Evolutionary conservation across 1,284 basidiomycete genomes (phyloP).

Genomic region (Ceratobasidium papillatum): DNA sequence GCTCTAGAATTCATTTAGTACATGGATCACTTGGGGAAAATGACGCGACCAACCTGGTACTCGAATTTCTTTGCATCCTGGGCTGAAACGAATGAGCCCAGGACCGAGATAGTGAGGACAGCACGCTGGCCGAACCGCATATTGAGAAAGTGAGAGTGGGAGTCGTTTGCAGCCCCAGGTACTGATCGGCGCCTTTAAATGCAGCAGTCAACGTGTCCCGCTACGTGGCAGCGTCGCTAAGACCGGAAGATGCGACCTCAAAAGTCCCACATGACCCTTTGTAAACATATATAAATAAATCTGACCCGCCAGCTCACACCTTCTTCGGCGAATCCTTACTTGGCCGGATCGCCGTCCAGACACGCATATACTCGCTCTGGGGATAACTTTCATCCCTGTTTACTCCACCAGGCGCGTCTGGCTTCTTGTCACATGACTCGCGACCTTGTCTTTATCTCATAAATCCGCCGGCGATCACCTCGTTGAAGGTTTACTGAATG

Average conservation of each 20-base stretch:
- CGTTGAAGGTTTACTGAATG: constrained; percentile 1
- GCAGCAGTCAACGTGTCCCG: constrained; percentile 26
- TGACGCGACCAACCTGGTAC: constrained; percentile 72
- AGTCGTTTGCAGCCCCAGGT: not conserved
- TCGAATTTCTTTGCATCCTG: constrained; percentile 69
- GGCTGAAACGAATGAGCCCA: constrained; percentile 62
- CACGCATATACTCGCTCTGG: constrained; percentile 11
- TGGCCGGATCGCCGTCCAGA: not conserved
- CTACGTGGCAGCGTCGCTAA: constrained; percentile 37
- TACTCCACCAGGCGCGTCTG: not conserved
- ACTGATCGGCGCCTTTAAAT: not conserved
- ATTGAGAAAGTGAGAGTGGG: constrained; percentile 17
- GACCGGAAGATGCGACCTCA: constrained; percentile 22
- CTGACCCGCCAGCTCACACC: constrained; percentile 11
- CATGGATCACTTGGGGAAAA: constrained; percentile 3
- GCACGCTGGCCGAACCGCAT: constrained; percentile 71
- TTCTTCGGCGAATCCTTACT: not conserved
- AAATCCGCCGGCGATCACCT: not conserved
- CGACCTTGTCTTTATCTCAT: not conserved
- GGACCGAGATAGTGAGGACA: constrained; percentile 61
- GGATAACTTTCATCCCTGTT: not conserved
- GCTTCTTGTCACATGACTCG: constrained; percentile 25
- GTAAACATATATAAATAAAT: constrained; percentile 32
- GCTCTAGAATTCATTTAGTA: constrained; percentile 63
- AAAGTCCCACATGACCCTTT: constrained; percentile 29